These are phyloP conservation scores for Choiromyces venosus DNA, from an alignment of 495 filamentous ascomycete genomes.

Conservation along the genomic window DNA sequence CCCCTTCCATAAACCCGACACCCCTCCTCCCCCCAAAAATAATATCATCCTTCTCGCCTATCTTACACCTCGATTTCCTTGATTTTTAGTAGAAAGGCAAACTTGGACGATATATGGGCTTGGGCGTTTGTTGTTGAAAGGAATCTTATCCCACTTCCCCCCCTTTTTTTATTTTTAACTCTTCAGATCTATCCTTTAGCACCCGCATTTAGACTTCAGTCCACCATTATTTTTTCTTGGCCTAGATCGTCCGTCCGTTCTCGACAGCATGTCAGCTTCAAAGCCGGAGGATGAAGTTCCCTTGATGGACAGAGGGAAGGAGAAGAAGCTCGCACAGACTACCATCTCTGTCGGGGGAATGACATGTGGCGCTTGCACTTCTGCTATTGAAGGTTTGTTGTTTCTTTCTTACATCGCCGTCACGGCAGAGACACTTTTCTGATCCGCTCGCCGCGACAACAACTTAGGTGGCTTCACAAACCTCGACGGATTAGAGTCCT, in stretches of 20 bases:
- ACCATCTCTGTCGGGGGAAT: constrained; percentile 91
- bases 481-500: constrained; percentile 69
- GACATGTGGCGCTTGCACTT: constrained; percentile 94
- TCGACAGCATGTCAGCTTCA: not conserved
- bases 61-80: not conserved
- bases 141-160: not conserved
- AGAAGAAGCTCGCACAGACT: constrained; percentile 54
- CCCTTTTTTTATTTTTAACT: not conserved
- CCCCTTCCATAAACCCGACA: not conserved
- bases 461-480: constrained; percentile 62
- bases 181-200: not conserved
- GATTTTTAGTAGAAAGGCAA: not conserved
- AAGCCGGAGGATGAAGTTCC: constrained; percentile 11
- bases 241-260: not conserved
- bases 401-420: constrained; percentile 38
- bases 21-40: not conserved
- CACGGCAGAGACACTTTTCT: not conserved
- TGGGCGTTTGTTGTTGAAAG: not conserved
- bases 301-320: constrained; percentile 17
- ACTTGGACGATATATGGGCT: not conserved
- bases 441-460: not conserved
- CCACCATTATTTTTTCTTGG: not conserved
- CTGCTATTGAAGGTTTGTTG: constrained; percentile 79
- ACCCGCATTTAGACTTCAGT: not conserved
- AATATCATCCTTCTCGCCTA: not conserved